Percentiles rank a stretch among this genome's conserved stretches.
Conservation (phyloP, 805 yeast species). For the Suhomyces canberraensis region DNA sequence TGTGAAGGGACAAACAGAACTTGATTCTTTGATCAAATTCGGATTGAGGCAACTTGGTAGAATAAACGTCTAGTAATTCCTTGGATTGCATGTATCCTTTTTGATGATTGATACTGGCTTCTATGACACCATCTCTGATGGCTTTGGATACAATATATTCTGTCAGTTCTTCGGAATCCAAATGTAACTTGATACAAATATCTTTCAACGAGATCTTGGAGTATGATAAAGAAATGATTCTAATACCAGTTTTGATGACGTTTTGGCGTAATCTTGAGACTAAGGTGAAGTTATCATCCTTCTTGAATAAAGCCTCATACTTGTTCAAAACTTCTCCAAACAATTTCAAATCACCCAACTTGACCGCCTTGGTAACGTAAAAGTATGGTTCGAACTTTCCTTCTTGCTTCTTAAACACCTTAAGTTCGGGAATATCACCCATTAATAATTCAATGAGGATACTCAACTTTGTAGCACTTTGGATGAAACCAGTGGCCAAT, state of each 20-base stretch:
- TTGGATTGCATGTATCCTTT: slow-evolving; percentile 87
- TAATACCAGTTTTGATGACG: slow-evolving; percentile 95
- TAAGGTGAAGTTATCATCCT: slow-evolving; percentile 78
- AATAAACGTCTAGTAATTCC: slow-evolving; percentile 82
- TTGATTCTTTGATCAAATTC: slow-evolving; percentile 91
- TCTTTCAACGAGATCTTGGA: slow-evolving; percentile 88
- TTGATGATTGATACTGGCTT: slow-evolving; percentile 88
- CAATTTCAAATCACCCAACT: slow-evolving; percentile 81
- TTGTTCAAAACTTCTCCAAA: slow-evolving; percentile 69
- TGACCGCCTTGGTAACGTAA: slow-evolving; percentile 85
- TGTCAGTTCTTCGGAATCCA: slow-evolving; percentile 93
- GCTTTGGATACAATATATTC: slow-evolving; percentile 97
- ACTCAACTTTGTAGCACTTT: slow-evolving; percentile 82
- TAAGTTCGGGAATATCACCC: slow-evolving; percentile 94
- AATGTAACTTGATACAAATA: slow-evolving; percentile 84
- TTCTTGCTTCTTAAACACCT: slow-evolving; percentile 68
- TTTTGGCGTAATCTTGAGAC: slow-evolving; percentile 90
- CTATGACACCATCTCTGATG: slow-evolving; percentile 95
- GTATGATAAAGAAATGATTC: slow-evolving; percentile 88
- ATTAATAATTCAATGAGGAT: slow-evolving; percentile 87
- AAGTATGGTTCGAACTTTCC: slow-evolving; percentile 68
- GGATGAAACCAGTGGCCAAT: slow-evolving; percentile 81
- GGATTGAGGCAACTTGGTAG: slow-evolving; percentile 80
- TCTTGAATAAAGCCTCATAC: slow-evolving; percentile 59
- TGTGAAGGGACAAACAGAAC: slow-evolving; percentile 86